Conservation (phyloP, 192 early-diverging fungal genomes). For the Mortierella antarctica region DNA sequence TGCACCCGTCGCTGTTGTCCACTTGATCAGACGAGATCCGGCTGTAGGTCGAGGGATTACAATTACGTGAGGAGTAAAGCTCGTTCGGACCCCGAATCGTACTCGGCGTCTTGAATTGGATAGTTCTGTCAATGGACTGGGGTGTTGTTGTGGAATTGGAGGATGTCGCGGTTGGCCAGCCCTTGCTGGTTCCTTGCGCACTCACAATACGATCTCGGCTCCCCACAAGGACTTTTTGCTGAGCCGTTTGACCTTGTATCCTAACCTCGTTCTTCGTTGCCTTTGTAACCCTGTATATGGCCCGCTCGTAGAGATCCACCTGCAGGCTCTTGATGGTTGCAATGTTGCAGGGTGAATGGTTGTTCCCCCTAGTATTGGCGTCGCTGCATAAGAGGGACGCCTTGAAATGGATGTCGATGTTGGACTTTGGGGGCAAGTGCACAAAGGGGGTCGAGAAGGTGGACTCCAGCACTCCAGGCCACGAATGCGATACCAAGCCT, state of each 20-base stretch:
- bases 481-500: not conserved
- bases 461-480: slow-evolving; percentile 12
- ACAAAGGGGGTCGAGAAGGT: slow-evolving; percentile 7
- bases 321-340: slow-evolving; percentile 1
- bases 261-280: not conserved
- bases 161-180: not conserved
- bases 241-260: not conserved
- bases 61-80: slow-evolving; percentile 9
- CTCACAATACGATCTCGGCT: slow-evolving; percentile 15
- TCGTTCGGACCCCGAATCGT: slow-evolving; percentile 6
- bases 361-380: too few species aligned
- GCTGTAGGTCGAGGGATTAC: slow-evolving; percentile 22
- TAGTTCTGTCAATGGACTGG: not conserved
- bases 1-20: not conserved
- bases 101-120: slow-evolving; percentile 13
- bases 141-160: not conserved
- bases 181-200: slow-evolving; percentile 1
- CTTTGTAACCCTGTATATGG: slow-evolving; percentile 12
- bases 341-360: too few species aligned
- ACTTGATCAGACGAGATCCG: not conserved
- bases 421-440: slow-evolving; percentile 10
- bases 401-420: not conserved
- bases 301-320: slow-evolving; percentile 9
- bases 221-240: not conserved
- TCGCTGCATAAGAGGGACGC: not conserved